phyloP scores from a whole-genome alignment of 192 early-diverging fungal genomes.

The Rhizophagus prolifer region DNA sequence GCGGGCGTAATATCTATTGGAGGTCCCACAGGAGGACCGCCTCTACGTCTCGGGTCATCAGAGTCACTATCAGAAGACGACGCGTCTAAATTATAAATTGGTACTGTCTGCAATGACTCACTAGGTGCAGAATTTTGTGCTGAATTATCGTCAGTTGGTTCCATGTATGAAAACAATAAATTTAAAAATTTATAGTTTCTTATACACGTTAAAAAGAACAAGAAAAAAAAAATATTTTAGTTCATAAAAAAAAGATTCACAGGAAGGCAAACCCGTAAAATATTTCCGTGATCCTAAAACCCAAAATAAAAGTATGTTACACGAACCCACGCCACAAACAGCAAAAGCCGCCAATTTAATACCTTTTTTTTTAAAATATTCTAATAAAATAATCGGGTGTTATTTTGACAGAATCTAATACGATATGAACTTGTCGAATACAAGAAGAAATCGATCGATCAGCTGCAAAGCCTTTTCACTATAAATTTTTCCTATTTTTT shows the following conservation, averaged over 20 bases:
- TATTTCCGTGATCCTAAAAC: too few relatives aligned
- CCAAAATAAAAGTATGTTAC: too few relatives aligned
- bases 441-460: neutral
- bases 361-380: too few relatives aligned
- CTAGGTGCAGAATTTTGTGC: neutral
- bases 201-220: neutral
- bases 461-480: neutral
- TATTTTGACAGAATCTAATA: too few relatives aligned
- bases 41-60: neutral
- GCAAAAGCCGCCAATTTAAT: too few relatives aligned
- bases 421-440: neutral
- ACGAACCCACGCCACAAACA: too few relatives aligned
- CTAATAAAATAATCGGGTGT: neutral
- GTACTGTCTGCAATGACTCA: slow-evolving; percentile 29
- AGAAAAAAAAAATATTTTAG: neutral
- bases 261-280: too few relatives aligned
- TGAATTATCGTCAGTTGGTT: neutral
- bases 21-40: slow-evolving; percentile 1
- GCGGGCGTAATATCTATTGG: neutral
- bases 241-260: neutral
- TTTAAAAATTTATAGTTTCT: neutral
- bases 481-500: neutral
- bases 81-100: slow-evolving; percentile 30
- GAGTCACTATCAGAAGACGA: slow-evolving; percentile 32
- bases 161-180: neutral